phyloP scores from a whole-genome alignment of 2,329 filamentous ascomycete species.

The Cordyceps farinosa region DNA sequence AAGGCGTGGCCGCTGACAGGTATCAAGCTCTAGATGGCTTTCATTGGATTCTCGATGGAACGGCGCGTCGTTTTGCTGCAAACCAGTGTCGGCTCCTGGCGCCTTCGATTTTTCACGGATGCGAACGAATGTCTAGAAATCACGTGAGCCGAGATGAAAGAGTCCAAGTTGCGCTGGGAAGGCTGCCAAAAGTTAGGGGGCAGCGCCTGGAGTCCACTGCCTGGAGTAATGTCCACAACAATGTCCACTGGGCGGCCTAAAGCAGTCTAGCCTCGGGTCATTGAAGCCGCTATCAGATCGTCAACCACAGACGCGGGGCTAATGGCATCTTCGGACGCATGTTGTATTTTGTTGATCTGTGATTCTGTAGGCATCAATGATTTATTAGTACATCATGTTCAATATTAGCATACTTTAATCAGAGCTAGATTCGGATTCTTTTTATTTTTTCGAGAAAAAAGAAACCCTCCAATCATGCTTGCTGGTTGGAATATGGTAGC shows the following conservation, averaged over 20 bases:
- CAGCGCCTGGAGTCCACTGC: slow-evolving; percentile 7
- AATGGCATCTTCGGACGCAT: background rate
- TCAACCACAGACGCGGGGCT: background rate
- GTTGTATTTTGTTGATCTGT: background rate
- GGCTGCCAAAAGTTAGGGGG: background rate
- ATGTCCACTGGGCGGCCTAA: background rate
- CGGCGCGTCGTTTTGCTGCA: slow-evolving; percentile 8
- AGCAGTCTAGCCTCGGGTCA: background rate
- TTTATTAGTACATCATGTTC: no score
- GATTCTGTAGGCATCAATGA: background rate
- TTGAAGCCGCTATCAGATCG: slow-evolving; percentile 7
- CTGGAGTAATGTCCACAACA: background rate
- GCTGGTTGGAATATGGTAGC: background rate
- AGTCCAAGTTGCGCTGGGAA: background rate
- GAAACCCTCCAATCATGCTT: background rate
- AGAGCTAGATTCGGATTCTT: background rate
- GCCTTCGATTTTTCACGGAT: slow-evolving; percentile 10
- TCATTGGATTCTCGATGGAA: slow-evolving; percentile 3
- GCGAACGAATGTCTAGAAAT: slow-evolving; percentile 6
- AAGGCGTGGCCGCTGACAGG: background rate
- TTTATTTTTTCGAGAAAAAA: background rate
- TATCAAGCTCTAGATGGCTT: background rate
- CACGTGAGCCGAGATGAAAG: slow-evolving; percentile 3
- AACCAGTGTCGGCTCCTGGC: background rate
- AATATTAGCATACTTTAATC: no score